Conservation (phyloP, 192 early-diverging fungal species). For the Mortierella hygrophila region DNA sequence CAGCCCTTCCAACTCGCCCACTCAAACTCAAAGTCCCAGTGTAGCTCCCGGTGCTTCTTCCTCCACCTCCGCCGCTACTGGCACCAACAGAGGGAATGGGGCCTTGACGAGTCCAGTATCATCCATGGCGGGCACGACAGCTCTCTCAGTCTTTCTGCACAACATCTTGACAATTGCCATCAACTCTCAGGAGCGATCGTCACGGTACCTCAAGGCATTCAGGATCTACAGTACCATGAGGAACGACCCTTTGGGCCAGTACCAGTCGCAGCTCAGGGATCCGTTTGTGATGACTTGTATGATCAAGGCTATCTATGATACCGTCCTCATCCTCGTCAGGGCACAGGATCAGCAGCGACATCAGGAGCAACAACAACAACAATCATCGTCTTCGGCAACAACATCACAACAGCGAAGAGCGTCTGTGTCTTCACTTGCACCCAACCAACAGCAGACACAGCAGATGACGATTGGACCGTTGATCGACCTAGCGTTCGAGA, state of each 20-base stretch:
- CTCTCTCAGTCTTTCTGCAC: constrained; percentile 33
- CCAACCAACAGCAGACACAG: not conserved
- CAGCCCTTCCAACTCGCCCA: not conserved
- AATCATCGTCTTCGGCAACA: too few relatives aligned
- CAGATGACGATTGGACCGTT: constrained; percentile 27
- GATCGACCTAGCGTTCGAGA: constrained; percentile 38
- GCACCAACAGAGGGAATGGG: not conserved
- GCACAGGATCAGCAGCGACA: constrained; percentile 8
- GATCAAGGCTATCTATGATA: constrained; percentile 40
- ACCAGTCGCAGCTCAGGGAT: constrained; percentile 27
- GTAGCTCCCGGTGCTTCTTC: not conserved
- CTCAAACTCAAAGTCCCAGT: not conserved
- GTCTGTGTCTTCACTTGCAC: not conserved
- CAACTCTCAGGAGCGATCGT: constrained; percentile 34
- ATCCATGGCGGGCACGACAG: constrained; percentile 16
- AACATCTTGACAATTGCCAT: constrained; percentile 33
- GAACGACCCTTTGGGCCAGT: constrained; percentile 20
- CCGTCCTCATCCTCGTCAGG: constrained; percentile 1
- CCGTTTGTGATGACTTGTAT: constrained; percentile 46
- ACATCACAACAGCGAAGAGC: not conserved
- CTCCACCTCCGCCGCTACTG: not conserved
- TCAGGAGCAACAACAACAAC: not conserved
- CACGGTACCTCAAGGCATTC: constrained; percentile 35
- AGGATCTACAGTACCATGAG: constrained; percentile 33
- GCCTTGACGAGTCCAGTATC: not conserved